Conservation (phyloP, 139 green algal species). For the Tetradesmus lagerheimii region DNA sequence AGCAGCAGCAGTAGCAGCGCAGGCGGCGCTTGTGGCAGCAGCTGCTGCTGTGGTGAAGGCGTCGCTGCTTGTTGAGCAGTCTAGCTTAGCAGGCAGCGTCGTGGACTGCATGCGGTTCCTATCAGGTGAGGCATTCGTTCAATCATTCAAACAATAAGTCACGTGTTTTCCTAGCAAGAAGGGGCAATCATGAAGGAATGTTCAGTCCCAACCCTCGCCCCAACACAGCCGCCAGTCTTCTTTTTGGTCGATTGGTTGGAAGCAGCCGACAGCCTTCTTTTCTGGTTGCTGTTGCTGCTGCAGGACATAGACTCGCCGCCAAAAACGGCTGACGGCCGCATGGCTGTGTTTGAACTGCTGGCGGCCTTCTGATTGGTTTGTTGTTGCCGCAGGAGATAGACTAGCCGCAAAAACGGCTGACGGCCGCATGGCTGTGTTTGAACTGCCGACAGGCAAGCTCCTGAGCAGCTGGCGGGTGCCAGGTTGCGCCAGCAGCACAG, state of each 20-base stretch:
- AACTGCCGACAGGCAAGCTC: background rate
- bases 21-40: background rate
- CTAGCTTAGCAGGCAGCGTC: background rate
- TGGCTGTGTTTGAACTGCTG: conserved; percentile 58
- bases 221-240: no score
- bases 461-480: conserved; percentile 55
- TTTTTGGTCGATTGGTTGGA: no score
- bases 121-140: conserved; percentile 53
- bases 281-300: background rate
- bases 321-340: conserved; percentile 72
- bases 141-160: no score
- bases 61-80: background rate
- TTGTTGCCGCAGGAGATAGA: conserved; percentile 40
- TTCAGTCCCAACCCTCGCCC: no score
- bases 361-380: background rate
- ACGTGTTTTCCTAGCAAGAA: no score
- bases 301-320: conserved; percentile 58
- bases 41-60: background rate
- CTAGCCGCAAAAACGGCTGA: conserved; percentile 71
- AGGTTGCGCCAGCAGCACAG: conserved; percentile 34
- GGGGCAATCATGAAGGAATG: no score
- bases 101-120: conserved; percentile 67
- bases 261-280: background rate
- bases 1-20: background rate
- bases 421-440: conserved; percentile 67